Conservation (phyloP, 2,329 filamentous ascomycete genomes). For the Neofusicoccum kwambonambiense region DNA sequence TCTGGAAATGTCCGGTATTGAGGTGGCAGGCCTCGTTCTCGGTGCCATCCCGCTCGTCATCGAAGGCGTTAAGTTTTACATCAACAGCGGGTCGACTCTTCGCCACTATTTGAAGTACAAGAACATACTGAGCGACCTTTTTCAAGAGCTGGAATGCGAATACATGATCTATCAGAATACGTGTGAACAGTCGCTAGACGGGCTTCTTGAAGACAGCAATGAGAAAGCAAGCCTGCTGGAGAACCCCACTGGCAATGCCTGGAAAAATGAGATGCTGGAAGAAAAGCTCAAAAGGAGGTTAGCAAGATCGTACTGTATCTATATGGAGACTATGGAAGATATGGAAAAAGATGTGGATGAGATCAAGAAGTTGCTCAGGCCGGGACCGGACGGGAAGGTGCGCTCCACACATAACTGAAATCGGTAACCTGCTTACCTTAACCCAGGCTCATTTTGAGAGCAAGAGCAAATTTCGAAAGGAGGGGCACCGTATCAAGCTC, state of each 20-base stretch:
- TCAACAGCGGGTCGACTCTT: slow-evolving; percentile 30
- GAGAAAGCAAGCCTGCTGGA: slow-evolving; percentile 25
- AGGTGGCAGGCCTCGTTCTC: slow-evolving; percentile 28
- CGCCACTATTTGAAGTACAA: slow-evolving; percentile 27
- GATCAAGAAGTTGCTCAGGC: not conserved
- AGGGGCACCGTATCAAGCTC: slow-evolving; percentile 30
- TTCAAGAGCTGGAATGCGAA: slow-evolving; percentile 25
- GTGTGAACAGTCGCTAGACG: slow-evolving; percentile 26
- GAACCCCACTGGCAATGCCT: slow-evolving; percentile 24
- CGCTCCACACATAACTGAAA: no score
- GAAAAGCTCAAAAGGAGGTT: not conserved
- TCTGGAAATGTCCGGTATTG: slow-evolving; percentile 24
- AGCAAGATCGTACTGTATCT: not conserved
- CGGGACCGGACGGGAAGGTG: not conserved
- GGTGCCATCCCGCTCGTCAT: slow-evolving; percentile 31
- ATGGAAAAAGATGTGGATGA: not conserved
- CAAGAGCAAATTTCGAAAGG: slow-evolving; percentile 26
- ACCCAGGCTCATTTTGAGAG: slow-evolving; percentile 25
- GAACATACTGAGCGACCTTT: slow-evolving; percentile 25
- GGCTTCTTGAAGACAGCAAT: slow-evolving; percentile 23
- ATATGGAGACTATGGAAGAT: not conserved
- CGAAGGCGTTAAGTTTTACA: slow-evolving; percentile 32
- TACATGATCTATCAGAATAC: slow-evolving; percentile 29
- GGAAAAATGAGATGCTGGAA: slow-evolving; percentile 23
- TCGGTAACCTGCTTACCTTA: not conserved